Percentiles rank a stretch among this genome's conserved stretches.
Conservation (phyloP, 805 yeast genomes). For the Teunomyces stri region DNA sequence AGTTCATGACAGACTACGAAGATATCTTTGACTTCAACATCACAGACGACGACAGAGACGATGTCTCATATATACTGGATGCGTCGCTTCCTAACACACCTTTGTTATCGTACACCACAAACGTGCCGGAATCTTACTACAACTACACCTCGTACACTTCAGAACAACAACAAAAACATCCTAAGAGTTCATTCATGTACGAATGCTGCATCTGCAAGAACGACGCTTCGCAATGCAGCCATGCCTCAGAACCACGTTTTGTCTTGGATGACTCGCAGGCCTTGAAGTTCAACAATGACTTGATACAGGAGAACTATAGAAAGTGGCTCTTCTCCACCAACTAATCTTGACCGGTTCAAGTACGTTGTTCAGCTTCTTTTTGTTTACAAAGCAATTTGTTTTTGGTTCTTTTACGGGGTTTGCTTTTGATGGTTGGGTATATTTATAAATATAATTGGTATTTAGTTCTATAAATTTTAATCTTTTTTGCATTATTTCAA, state of each 20-base stretch:
- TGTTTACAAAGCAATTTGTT: background rate
- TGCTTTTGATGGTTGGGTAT: background rate
- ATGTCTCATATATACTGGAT: background rate
- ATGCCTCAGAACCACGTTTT: constrained; percentile 1
- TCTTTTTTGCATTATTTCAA: background rate
- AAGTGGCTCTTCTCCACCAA: constrained; percentile 13
- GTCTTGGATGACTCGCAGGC: background rate
- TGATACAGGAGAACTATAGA: constrained; percentile 14
- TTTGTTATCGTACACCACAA: constrained; percentile 1
- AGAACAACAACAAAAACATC: background rate
- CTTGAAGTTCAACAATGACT: constrained; percentile 12
- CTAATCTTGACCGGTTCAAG: background rate
- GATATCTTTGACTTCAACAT: constrained; percentile 15
- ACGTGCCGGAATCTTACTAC: background rate
- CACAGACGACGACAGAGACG: constrained; percentile 8
- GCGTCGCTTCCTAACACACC: constrained; percentile 2
- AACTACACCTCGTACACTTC: background rate
- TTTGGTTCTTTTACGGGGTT: background rate
- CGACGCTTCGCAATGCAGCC: constrained; percentile 2
- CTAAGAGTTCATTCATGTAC: constrained; percentile 4
- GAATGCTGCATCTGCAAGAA: constrained; percentile 15
- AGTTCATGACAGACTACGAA: constrained; percentile 8
- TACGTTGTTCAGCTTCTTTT: background rate
- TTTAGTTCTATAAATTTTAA: background rate
- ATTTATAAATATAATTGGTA: background rate